Conservation (phyloP, 345 rosid species). For the Pistacia atlantica region DNA sequence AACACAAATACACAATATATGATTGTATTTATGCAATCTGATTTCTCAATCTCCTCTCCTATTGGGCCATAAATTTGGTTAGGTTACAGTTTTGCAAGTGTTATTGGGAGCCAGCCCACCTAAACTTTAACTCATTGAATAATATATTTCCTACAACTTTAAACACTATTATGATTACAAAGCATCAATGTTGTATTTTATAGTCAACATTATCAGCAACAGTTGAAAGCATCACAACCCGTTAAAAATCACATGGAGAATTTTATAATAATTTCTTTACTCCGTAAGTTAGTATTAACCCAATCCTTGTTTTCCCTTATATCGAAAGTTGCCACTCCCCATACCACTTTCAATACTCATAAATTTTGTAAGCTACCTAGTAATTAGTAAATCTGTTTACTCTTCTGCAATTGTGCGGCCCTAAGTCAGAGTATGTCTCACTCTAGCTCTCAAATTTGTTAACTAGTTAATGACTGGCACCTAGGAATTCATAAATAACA, state of each 20-base stretch:
- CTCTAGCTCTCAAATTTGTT: no score
- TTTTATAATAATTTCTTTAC: background rate
- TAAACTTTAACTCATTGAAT: background rate
- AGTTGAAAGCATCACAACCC: background rate
- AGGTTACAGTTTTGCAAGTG: background rate
- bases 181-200: background rate
- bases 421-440: background rate
- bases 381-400: background rate
- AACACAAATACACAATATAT: no score
- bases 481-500: no score
- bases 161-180: background rate
- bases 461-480: background rate
- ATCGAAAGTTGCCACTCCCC: background rate
- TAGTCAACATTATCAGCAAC: background rate
- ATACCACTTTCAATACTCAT: slow-evolving; percentile 1
- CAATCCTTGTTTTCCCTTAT: background rate
- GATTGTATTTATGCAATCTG: no score
- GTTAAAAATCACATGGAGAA: slow-evolving; percentile 7
- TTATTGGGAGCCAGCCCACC: background rate
- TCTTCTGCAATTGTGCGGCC: background rate
- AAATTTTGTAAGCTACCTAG: background rate
- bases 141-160: background rate
- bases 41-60: background rate
- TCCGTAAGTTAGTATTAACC: background rate
- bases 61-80: background rate